Percentiles rank a stretch among this genome's conserved stretches.
Evolutionary conservation across 2,329 filamentous ascomycete genomes (phyloP).

Genomic region (Ophiosphaerella narmari): DNA sequence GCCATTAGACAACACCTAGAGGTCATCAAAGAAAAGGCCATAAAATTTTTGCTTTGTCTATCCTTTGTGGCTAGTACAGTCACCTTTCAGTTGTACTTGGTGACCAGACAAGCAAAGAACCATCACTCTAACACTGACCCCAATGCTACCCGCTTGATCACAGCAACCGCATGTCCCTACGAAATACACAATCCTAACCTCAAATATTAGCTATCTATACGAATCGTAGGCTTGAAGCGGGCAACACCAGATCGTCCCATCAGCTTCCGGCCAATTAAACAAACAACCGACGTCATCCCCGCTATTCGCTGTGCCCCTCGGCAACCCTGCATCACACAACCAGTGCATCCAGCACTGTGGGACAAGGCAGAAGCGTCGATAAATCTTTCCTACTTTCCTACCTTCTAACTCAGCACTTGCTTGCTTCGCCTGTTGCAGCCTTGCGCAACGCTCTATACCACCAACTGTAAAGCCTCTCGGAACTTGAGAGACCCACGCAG

Average conservation of each 20-base stretch:
- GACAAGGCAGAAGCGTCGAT: conserved; percentile 17
- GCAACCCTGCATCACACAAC: conserved; percentile 4
- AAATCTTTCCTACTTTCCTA: conserved; percentile 12
- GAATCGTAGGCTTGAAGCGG: not conserved
- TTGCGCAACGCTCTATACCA: not conserved
- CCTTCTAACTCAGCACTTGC: not conserved
- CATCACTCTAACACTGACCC: too few relatives aligned
- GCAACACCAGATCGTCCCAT: conserved; percentile 1
- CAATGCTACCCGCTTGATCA: too few relatives aligned
- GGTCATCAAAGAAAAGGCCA: too few relatives aligned
- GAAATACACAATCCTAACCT: too few relatives aligned
- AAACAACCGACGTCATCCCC: conserved; percentile 5
- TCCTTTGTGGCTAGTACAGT: too few relatives aligned
- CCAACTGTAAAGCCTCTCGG: too few relatives aligned
- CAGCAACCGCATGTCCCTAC: too few relatives aligned
- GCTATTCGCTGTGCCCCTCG: not conserved
- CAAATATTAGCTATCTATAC: not conserved
- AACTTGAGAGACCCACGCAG: not conserved
- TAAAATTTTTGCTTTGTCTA: too few relatives aligned
- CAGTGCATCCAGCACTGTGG: conserved; percentile 9
- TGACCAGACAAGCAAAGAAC: too few relatives aligned
- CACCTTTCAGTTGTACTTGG: too few relatives aligned
- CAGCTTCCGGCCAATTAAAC: not conserved
- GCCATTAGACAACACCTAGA: too few relatives aligned
- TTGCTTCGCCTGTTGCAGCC: conserved; percentile 1